phyloP scores from a whole-genome alignment of 768 basidiomycete species.

The Daedaleopsis sinensis region DNA sequence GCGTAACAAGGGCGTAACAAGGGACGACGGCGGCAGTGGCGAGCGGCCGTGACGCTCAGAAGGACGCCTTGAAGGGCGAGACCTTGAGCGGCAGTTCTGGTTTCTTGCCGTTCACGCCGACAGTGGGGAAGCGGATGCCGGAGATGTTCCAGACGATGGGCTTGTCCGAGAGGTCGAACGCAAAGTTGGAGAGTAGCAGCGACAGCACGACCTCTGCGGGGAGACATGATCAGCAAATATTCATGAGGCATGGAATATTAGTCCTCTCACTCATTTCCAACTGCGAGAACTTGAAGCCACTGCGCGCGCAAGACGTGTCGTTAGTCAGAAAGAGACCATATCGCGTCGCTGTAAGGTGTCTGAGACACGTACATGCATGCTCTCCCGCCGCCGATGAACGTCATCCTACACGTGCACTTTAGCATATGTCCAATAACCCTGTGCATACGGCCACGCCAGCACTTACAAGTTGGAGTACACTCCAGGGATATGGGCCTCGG shows the following conservation, averaged over 20 bases:
- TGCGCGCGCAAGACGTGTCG: neutral
- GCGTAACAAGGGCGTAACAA: too few species aligned
- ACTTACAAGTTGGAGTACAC: conserved; percentile 28
- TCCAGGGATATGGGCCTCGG: conserved; percentile 23
- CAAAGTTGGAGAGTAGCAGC: conserved; percentile 29
- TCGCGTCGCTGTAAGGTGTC: neutral
- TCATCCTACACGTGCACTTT: conserved; percentile 28
- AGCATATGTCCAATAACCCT: neutral
- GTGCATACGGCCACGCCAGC: neutral
- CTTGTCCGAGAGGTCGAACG: conserved; percentile 27
- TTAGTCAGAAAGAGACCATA: neutral
- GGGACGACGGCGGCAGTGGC: neutral
- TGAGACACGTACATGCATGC: conserved; percentile 32
- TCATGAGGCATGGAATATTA: neutral
- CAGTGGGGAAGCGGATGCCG: conserved; percentile 32
- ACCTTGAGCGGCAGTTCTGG: conserved; percentile 32
- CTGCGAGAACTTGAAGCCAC: conserved; percentile 28
- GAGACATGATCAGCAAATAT: neutral
- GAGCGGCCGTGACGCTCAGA: neutral
- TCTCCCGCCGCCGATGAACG: conserved; percentile 33
- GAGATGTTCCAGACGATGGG: conserved; percentile 35
- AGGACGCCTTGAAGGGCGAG: conserved; percentile 1
- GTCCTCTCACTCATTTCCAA: conserved; percentile 26
- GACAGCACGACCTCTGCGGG: conserved; percentile 33
- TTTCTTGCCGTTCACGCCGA: conserved; percentile 17